Percentiles rank a stretch among this genome's conserved stretches.
These are phyloP conservation scores for Iris macrosiphon DNA, from an alignment of 106 monocot genomes.

Conservation along the genomic window DNA sequence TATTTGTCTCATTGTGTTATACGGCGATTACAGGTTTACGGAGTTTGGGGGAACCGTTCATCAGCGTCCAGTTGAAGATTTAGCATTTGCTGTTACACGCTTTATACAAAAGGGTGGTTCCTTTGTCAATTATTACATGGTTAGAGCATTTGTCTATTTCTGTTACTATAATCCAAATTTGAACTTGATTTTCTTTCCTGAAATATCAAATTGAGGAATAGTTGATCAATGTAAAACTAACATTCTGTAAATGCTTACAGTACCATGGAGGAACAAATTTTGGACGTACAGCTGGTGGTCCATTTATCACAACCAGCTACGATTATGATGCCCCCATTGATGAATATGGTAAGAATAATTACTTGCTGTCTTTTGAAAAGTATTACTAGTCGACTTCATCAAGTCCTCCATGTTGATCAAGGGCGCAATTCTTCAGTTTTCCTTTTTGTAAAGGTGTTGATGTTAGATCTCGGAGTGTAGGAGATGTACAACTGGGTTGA, in stretches of 20 bases:
- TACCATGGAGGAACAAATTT: slow-evolving; percentile 99
- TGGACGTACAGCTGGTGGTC: slow-evolving; percentile 96
- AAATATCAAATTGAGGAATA: neutral
- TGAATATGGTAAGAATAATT: slow-evolving; percentile 65
- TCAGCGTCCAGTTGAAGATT: slow-evolving; percentile 81
- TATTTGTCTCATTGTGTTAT: neutral
- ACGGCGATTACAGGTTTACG: slow-evolving; percentile 69
- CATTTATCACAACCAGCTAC: slow-evolving; percentile 96
- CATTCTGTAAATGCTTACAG: slow-evolving; percentile 32
- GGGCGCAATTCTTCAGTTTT: neutral
- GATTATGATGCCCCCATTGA: slow-evolving; percentile 98
- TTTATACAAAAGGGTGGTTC: slow-evolving; percentile 92
- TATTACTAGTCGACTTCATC: no score
- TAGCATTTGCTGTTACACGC: slow-evolving; percentile 91
- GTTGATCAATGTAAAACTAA: neutral
- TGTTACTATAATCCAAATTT: no score
- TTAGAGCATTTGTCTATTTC: slow-evolving; percentile 10
- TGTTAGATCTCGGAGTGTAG: neutral
- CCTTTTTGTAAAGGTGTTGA: neutral
- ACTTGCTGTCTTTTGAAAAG: neutral
- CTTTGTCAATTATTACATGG: slow-evolving; percentile 97
- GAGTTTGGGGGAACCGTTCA: slow-evolving; percentile 83
- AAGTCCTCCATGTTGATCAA: no score
- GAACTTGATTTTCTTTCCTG: neutral
- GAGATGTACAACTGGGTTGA: neutral